Base-by-base conservation (phyloP, 345 rosid species). In the Populus pruinosa region DNA sequence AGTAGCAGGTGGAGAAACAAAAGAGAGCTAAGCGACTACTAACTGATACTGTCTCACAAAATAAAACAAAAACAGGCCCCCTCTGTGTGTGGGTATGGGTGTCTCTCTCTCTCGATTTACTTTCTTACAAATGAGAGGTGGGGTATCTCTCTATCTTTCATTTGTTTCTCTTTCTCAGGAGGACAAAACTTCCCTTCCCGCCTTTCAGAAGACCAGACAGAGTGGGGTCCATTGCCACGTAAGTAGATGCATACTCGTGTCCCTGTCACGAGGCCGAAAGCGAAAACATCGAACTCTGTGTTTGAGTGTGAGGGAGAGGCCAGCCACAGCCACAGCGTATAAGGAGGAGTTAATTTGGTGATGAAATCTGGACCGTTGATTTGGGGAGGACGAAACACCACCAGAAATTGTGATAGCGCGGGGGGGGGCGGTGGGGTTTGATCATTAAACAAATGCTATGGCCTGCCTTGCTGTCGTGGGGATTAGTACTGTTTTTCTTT, bases 191-290 rank as follows among this genome's bases (percentile, higher is more conserved):
- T 39, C 35, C 64, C 55, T 69, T 76, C 71, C 77, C 77, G 65
- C 70, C 76, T 35, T 65, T 67, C 43, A 67, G 72, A 55, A 50
- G 29, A 67, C 61, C 33, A 25, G 29, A 47, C 23, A 47, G 75
- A 41, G 41, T 5, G 12, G 77, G 77, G 56, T 31, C 75, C 71
- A 61, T 3, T 8, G 74, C 64, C 75, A 74, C 70, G 71, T 62
- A 10, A 16, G 53, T 41, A 8, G 36, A 41, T 5, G 71, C 43
- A 21, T 21, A 18, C 55, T 59, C 18, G 31, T 77, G 76, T 78
- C 64, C 36, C 69, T 44, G 17, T 79, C 74, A 39, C 77, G 69
- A 79, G 73, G 21, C 77, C 82, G 71, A 69, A 74, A 74, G 78
- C 41, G 75, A 74, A 74, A 23, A 47, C 75, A 69, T 49, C 70